A percentile compares a stretch with the other conserved stretches of the same genome.
Evolutionary conservation across 1,139 yeast genomes (phyloP).

Genomic region (Pichia kudriavzevii): DNA sequence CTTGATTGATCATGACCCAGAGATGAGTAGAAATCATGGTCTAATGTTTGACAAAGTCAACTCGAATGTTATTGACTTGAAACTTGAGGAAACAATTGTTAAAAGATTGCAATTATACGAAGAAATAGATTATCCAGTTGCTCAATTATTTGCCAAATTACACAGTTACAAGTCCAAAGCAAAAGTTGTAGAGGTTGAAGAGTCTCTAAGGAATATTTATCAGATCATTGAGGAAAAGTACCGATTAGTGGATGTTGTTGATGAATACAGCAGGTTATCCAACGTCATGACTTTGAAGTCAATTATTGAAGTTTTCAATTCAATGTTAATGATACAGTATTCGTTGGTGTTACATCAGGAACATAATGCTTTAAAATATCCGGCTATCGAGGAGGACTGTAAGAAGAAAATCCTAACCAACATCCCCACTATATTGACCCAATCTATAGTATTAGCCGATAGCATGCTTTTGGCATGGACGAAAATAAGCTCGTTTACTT

Average conservation of each 20-base stretch:
- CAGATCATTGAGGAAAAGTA: slow-evolving; percentile 1
- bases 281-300: slow-evolving; percentile 1
- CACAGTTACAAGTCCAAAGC: slow-evolving; percentile 18
- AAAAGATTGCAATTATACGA: slow-evolving; percentile 14
- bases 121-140: slow-evolving; percentile 12
- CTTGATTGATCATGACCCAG: slow-evolving; percentile 26
- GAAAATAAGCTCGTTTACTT: not conserved
- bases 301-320: slow-evolving; percentile 1
- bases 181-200: slow-evolving; percentile 13
- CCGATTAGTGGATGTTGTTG: not conserved
- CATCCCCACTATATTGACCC: slow-evolving; percentile 3
- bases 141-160: slow-evolving; percentile 14
- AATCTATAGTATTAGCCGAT: slow-evolving; percentile 4
- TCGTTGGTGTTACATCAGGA: slow-evolving; percentile 9
- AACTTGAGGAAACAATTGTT: slow-evolving; percentile 16
- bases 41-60: slow-evolving; percentile 22
- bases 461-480: slow-evolving; percentile 4
- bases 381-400: not conserved
- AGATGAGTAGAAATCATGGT: slow-evolving; percentile 28
- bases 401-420: not conserved
- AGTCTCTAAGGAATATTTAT: slow-evolving; percentile 5
- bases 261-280: not conserved
- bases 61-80: slow-evolving; percentile 13
- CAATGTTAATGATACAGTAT: slow-evolving; percentile 7
- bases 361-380: slow-evolving; percentile 1